These are phyloP conservation scores for Aureobasidium subglaciale DNA, from an alignment of 2,329 filamentous ascomycete genomes.

Conservation along the genomic window DNA sequence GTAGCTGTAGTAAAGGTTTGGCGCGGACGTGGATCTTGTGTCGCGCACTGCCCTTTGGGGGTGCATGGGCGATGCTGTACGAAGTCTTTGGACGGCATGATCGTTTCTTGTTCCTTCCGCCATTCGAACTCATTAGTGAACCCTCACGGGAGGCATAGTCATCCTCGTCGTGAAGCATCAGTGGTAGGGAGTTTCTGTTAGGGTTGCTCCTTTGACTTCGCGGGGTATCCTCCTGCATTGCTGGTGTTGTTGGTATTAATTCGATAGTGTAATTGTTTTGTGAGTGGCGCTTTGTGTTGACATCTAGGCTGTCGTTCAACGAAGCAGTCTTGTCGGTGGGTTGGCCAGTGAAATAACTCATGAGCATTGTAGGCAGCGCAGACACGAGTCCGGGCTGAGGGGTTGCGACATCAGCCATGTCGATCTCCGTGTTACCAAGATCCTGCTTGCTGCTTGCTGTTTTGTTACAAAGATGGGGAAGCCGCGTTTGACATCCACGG, in stretches of 20 bases:
- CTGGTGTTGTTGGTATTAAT: neutral
- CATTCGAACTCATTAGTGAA: conserved; percentile 11
- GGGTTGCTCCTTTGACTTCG: neutral
- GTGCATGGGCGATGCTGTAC: conserved; percentile 63
- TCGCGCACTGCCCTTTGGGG: conserved; percentile 46
- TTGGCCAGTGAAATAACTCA: conserved; percentile 10
- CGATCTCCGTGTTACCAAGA: neutral
- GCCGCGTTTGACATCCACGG: neutral
- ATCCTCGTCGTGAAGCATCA: conserved; percentile 30
- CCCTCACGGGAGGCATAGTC: conserved; percentile 27
- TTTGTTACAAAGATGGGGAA: conserved; percentile 3
- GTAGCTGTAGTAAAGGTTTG: conserved; percentile 63
- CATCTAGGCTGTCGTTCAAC: neutral
- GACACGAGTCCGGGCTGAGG: conserved; percentile 9
- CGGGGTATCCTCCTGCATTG: conserved; percentile 2
- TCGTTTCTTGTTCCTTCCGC: conserved; percentile 20
- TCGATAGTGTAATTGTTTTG: neutral
- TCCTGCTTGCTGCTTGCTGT: no score
- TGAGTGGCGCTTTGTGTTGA: neutral
- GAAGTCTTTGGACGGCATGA: conserved; percentile 48
- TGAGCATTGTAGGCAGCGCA: conserved; percentile 33
- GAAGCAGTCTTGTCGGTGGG: neutral
- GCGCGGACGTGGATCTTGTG: conserved; percentile 62
- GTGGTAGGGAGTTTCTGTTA: conserved; percentile 16
- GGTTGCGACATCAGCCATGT: neutral